These are phyloP conservation scores for Melampsora allii-populina DNA, from an alignment of 1,284 basidiomycete species.

Conservation along the genomic window DNA sequence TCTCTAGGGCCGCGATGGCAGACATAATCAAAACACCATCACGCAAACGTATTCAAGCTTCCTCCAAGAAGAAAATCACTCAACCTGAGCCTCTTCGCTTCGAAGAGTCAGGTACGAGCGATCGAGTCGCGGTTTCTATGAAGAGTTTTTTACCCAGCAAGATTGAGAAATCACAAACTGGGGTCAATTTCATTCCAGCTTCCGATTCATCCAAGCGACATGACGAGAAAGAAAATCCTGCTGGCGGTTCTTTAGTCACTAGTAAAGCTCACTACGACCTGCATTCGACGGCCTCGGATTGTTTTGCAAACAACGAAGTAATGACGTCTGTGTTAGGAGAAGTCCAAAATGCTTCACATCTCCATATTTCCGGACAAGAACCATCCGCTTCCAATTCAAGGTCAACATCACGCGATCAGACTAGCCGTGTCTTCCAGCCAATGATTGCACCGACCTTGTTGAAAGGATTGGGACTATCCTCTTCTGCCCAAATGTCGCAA, in stretches of 20 bases:
- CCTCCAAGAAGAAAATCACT: conserved; percentile 23
- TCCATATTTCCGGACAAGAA: background rate
- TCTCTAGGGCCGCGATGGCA: conserved; percentile 27
- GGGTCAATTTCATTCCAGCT: too few relatives aligned
- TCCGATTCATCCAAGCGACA: too few relatives aligned
- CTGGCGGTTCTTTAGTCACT: background rate
- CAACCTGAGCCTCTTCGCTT: conserved; percentile 17
- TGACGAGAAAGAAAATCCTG: too few relatives aligned
- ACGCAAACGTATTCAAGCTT: conserved; percentile 24
- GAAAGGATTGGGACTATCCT: conserved; percentile 1
- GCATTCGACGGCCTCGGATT: background rate
- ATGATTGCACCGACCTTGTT: background rate
- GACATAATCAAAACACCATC: conserved; percentile 42
- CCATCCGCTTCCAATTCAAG: background rate
- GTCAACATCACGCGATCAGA: background rate
- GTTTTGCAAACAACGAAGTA: background rate
- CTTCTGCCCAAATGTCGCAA: background rate
- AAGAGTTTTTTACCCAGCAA: too few relatives aligned
- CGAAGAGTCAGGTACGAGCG: background rate
- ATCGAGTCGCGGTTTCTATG: too few relatives aligned
- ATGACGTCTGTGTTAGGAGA: background rate
- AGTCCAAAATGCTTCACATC: background rate
- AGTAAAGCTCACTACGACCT: conserved; percentile 6
- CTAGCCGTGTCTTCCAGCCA: background rate
- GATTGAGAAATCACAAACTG: too few relatives aligned